Evolutionary conservation across 176 grass and related monocot genomes (phyloP).

Genomic region (Carex parvula): DNA sequence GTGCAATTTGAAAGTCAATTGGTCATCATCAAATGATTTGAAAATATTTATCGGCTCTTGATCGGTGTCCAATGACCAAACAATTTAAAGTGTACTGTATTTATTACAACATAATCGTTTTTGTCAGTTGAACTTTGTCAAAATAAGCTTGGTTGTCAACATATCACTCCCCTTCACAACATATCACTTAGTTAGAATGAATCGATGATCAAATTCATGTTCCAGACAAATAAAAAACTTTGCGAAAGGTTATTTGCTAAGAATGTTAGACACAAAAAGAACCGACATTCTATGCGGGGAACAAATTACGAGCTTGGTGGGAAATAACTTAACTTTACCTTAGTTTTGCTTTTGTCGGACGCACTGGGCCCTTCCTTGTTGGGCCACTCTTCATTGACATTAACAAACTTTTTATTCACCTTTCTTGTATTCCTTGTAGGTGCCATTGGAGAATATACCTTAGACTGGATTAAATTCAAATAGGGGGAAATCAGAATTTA

Average conservation of each 20-base stretch:
- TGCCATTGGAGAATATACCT: constrained; percentile 42
- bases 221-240: not conserved
- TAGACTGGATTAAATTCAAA: not conserved
- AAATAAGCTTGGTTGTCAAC: not conserved
- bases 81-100: not conserved
- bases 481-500: not conserved
- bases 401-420: constrained; percentile 57
- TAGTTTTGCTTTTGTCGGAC: constrained; percentile 30
- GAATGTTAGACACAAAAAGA: not conserved
- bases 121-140: not conserved
- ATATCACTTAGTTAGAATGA: too few species aligned
- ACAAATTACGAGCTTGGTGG: not conserved
- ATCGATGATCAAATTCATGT: too few species aligned
- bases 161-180: not conserved
- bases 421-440: constrained; percentile 83
- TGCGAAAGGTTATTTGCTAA: not conserved
- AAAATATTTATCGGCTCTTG: not conserved
- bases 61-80: not conserved
- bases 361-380: constrained; percentile 53
- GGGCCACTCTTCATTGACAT: constrained; percentile 62
- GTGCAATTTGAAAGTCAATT: not conserved
- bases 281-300: not conserved
- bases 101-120: not conserved
- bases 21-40: not conserved
- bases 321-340: not conserved